Evolutionary conservation across 2,329 filamentous ascomycete species (phyloP).

Genomic region (Aspergillus sojae): DNA sequence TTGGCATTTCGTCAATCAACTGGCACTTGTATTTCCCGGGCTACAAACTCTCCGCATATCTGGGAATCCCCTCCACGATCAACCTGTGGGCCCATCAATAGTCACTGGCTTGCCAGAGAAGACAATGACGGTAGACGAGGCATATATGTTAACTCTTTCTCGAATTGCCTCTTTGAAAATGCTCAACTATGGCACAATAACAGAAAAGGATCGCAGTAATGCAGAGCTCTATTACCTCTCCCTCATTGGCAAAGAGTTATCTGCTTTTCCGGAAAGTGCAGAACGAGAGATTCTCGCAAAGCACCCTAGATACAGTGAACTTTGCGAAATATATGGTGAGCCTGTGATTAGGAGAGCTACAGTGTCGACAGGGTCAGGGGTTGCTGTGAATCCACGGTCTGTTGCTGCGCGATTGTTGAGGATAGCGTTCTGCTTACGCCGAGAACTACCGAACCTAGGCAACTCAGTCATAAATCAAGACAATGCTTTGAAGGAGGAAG

Average conservation of each 20-base stretch:
- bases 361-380: conserved; percentile 34
- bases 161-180: conserved; percentile 68
- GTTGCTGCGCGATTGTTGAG: conserved; percentile 75
- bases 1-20: conserved; percentile 74
- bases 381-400: conserved; percentile 69
- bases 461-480: not conserved
- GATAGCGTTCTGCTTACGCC: conserved; percentile 59
- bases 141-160: conserved; percentile 84
- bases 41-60: conserved; percentile 76
- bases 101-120: conserved; percentile 44
- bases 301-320: conserved; percentile 72
- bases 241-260: conserved; percentile 76
- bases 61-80: conserved; percentile 80
- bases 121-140: conserved; percentile 66
- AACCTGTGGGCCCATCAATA: conserved; percentile 36
- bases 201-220: conserved; percentile 74
- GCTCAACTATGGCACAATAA: conserved; percentile 65
- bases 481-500: not conserved
- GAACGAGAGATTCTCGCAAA: conserved; percentile 56
- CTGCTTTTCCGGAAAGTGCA: conserved; percentile 43
- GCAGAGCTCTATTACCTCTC: conserved; percentile 93
- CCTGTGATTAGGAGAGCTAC: conserved; percentile 63
- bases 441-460: not conserved
- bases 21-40: conserved; percentile 70
- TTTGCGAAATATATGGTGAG: conserved; percentile 76